These are phyloP conservation scores for Saccharum hybrid DNA, from an alignment of 202 grass and related monocot species.

Conservation along the genomic window DNA sequence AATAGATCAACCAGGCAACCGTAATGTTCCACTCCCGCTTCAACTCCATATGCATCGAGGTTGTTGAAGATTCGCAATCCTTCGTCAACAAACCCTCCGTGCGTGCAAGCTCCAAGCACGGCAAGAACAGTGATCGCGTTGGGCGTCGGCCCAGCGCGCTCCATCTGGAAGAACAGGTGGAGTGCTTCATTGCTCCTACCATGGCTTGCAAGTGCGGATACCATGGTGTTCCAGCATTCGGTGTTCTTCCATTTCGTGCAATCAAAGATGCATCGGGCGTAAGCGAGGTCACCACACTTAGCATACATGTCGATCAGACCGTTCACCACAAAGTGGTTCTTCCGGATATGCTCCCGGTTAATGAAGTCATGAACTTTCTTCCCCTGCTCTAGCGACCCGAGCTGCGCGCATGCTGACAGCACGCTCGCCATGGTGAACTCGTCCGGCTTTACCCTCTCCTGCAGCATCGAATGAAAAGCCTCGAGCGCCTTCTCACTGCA, in stretches of 20 bases:
- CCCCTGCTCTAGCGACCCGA: constrained; percentile 54
- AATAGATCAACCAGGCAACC: constrained; percentile 68
- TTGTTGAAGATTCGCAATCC: constrained; percentile 58
- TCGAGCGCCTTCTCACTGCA: constrained; percentile 50
- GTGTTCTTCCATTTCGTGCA: constrained; percentile 50
- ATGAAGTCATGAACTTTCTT: constrained; percentile 59
- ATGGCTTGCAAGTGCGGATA: constrained; percentile 65
- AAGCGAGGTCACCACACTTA: constrained; percentile 60
- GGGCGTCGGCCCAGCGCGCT: constrained; percentile 47
- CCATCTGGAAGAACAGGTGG: constrained; percentile 56
- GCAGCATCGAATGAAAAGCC: constrained; percentile 49
- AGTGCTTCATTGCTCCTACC: constrained; percentile 50
- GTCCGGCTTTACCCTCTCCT: constrained; percentile 47
- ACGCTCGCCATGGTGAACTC: constrained; percentile 60
- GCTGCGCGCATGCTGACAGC: constrained; percentile 67
- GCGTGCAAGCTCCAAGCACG: constrained; percentile 66
- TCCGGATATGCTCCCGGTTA: constrained; percentile 45
- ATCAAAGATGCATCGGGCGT: constrained; percentile 52
- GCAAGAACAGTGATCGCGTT: constrained; percentile 55
- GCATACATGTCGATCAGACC: constrained; percentile 70
- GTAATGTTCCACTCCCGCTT: constrained; percentile 55
- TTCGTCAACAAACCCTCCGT: constrained; percentile 65
- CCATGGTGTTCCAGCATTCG: constrained; percentile 72
- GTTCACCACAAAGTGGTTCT: constrained; percentile 65
- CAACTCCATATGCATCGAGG: constrained; percentile 53